Base-by-base conservation (phyloP, 2,329 filamentous ascomycete species). In the Colletotrichum kahawae region DNA sequence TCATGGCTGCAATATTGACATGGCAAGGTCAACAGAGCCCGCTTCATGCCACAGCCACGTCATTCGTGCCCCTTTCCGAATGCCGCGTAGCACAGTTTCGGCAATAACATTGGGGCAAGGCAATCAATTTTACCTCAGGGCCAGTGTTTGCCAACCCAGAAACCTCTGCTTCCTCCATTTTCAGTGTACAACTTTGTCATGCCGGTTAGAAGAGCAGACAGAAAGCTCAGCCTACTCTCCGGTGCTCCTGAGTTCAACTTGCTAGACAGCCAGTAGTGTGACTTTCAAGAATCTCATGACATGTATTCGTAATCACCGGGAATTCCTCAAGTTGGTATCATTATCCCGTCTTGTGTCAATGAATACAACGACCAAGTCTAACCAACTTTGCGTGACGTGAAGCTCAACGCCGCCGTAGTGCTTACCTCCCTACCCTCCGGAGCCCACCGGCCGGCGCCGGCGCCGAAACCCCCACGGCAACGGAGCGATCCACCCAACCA, bases 401-500 rank as follows among this genome's bases (percentile, higher is more conserved):
- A 51, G 1, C 10, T 27, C 10, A 4, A 24, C 12, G 31, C 0
- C 29, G 43, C 14, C 27, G 13, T 27, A 54, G 29, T 33, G 59
- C 60, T 66, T 59, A 65, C 66, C 36, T 51, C 54, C 51, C 14
- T 31, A 18, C 3, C 21, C n/a, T 29, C 54, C 56, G 34, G 56
- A 33, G 36, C 34, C 66, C 34, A 6, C 60, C 33, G 9, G 0
- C 60, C 57, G 38, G 43, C 29, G 29, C 43, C 65, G 63, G 43
- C 56, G 57, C 68, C 69, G 72, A 75, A 64, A 43, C 63, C 33
- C 57, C n/a, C 31, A 67, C 69, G 72, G 63, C 27, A 43, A 38
- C 63, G 63, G 57, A 14, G 56, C n/a, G 56, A 8, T 48, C 56
- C 57, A 38, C 27, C 72, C 72, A 75, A 67, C 69, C 72, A 63